Evolutionary conservation across 345 rosid genomes (phyloP), one percentile per base, ranked within the genome.

Genomic region (Salix brachista): DNA sequence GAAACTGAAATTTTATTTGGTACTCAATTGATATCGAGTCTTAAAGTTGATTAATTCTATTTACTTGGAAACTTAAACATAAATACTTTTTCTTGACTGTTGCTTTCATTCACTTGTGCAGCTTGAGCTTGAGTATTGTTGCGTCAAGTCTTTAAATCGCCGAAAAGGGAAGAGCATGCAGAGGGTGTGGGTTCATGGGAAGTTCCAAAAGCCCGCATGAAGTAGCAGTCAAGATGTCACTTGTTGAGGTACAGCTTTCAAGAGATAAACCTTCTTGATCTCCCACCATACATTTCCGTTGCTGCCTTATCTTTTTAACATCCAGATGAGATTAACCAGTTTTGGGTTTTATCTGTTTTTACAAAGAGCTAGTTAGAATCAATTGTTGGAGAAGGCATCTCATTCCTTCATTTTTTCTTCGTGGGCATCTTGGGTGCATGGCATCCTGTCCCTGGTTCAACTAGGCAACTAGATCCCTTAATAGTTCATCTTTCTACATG

Each of bases 171-270:
- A 86, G 86, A 85, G 64, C 81, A 89, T 95, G 99, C 77, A 54
- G 71, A 86, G 97, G 82, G 96, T 95, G 62, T 95, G 96, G 97
- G 91, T 93, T 66, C 99, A 95, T 42, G 99, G 93, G 81, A 93
- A 95, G 88, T 95, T 93, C 84, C 88, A 84, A 82, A 93, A 88
- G 82, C 93, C 97, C 4, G 1, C 21, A 2, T 84, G 74, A 84
- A 71, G 62, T 71, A 42, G 69, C 61, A 69, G 50, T 1, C 9
- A 16, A 48, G 52, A 50, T 52, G 37, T 39, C 18, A 25, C 28
- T 37, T 69, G 25, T 41, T 37, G 68, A 69, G 78, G 70, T 65
- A 75, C 56, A 69, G 41, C 25, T 56, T 17, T 54, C 23, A 26
- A 61, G 54, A 36, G 66, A 67, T 52, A 6, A 25, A 26, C n/a